phyloP scores from a whole-genome alignment of 2,329 filamentous ascomycete species.

The Cucurbitaria berberidis region DNA sequence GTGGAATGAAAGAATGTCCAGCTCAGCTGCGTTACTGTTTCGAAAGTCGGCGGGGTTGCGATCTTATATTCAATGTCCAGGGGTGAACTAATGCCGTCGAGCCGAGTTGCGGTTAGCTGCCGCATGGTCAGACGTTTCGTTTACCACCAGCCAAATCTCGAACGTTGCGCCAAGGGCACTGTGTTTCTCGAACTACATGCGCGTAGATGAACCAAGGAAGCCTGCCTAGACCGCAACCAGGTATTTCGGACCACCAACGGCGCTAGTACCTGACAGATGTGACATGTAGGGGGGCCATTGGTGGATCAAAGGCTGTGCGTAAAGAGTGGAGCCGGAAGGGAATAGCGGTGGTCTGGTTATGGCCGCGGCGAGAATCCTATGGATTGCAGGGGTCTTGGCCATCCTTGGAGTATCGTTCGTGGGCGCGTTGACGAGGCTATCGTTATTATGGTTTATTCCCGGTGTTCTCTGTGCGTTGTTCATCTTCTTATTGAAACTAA shows the following conservation, averaged over 20 bases:
- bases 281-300: slow-evolving; percentile 16
- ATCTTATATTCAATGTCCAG: slow-evolving; percentile 28
- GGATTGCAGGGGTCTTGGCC: slow-evolving; percentile 27
- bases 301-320: slow-evolving; percentile 24
- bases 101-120: slow-evolving; percentile 21
- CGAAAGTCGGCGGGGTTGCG: slow-evolving; percentile 7
- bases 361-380: slow-evolving; percentile 20
- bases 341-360: slow-evolving; percentile 17
- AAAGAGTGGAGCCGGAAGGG: slow-evolving; percentile 12
- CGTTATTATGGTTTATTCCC: not conserved
- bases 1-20: slow-evolving; percentile 38
- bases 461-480: not conserved
- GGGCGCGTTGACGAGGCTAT: not conserved
- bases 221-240: slow-evolving; percentile 13
- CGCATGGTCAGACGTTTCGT: slow-evolving; percentile 33
- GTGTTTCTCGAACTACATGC: slow-evolving; percentile 28
- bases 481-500: not conserved
- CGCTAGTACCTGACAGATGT: slow-evolving; percentile 18
- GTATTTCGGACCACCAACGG: slow-evolving; percentile 8
- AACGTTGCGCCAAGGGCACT: slow-evolving; percentile 21
- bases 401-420: not conserved
- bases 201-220: slow-evolving; percentile 27
- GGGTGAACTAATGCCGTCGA: slow-evolving; percentile 22
- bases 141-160: slow-evolving; percentile 29
- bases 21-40: slow-evolving; percentile 37